These are phyloP conservation scores for Aureobasidium sp. DNA, from an alignment of 2,329 filamentous ascomycete genomes.

Conservation along the genomic window DNA sequence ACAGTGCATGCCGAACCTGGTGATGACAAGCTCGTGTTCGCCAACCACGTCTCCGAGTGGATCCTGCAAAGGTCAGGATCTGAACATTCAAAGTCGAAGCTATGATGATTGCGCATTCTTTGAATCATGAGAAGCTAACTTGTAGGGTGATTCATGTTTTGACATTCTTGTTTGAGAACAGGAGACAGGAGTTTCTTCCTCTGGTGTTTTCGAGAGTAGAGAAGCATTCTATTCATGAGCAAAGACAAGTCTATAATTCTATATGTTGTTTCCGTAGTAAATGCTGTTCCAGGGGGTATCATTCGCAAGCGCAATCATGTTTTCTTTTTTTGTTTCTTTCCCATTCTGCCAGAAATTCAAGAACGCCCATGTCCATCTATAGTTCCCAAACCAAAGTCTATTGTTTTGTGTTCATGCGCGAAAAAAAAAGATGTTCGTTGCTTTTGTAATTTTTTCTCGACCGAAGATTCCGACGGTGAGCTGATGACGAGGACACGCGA, in stretches of 20 bases:
- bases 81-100: not conserved
- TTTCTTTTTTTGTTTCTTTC: not conserved
- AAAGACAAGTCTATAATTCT: conserved; percentile 4
- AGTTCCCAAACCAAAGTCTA: not conserved
- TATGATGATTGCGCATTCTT: no score
- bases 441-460: no score
- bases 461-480: no score
- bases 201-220: not conserved
- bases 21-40: conserved; percentile 29
- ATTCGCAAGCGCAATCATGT: not conserved
- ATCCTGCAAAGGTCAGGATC: conserved; percentile 23
- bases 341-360: not conserved
- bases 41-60: conserved; percentile 30
- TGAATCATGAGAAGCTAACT: no score
- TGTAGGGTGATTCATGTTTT: not conserved
- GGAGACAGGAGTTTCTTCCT: not conserved
- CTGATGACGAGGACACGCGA: no score
- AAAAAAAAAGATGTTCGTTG: no score
- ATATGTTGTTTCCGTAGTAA: not conserved
- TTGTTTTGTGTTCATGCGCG: no score
- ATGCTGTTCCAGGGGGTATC: not conserved
- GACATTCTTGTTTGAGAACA: no score
- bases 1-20: conserved; percentile 32
- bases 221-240: not conserved
- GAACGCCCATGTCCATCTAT: conserved; percentile 2